phyloP scores from a whole-genome alignment of 2,329 filamentous ascomycete species.

The Pestalotiopsis sp. region DNA sequence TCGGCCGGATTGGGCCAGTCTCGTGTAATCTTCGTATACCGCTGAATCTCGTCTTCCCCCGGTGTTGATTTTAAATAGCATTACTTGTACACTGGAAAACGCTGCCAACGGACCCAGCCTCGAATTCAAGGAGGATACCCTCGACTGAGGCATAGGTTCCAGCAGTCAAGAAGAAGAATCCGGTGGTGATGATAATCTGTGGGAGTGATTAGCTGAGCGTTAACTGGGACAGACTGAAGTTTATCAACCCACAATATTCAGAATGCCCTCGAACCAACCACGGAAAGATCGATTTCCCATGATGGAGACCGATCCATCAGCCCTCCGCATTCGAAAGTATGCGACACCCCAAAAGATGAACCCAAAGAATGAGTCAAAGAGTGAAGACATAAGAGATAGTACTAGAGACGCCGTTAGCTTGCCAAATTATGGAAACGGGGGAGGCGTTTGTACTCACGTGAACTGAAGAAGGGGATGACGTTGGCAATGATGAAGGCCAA shows the following conservation, averaged over 20 bases:
- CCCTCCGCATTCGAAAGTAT: constrained; percentile 73
- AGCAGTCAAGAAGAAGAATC: constrained; percentile 76
- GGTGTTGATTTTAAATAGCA: constrained; percentile 45
- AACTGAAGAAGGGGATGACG: constrained; percentile 90
- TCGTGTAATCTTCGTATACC: background rate
- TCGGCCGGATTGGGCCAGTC: background rate
- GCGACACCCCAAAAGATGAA: constrained; percentile 94
- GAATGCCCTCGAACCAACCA: constrained; percentile 52
- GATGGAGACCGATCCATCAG: constrained; percentile 56
- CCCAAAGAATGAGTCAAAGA: constrained; percentile 91
- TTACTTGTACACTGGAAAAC: constrained; percentile 76
- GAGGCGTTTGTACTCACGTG: constrained; percentile 44
- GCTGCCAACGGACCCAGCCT: constrained; percentile 61
- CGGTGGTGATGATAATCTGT: constrained; percentile 65
- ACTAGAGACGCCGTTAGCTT: constrained; percentile 35
- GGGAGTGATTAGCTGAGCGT: background rate
- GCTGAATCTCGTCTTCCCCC: background rate
- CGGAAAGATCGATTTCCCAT: constrained; percentile 54
- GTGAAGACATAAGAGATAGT: constrained; percentile 75
- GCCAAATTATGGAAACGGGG: constrained; percentile 30
- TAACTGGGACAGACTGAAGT: background rate
- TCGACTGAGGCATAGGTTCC: constrained; percentile 81
- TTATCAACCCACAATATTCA: constrained; percentile 66
- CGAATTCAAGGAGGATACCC: constrained; percentile 73
- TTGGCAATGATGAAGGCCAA: constrained; percentile 89